Conservation (phyloP, 768 basidiomycete species). For the Rhizopogon vesiculosus region DNA sequence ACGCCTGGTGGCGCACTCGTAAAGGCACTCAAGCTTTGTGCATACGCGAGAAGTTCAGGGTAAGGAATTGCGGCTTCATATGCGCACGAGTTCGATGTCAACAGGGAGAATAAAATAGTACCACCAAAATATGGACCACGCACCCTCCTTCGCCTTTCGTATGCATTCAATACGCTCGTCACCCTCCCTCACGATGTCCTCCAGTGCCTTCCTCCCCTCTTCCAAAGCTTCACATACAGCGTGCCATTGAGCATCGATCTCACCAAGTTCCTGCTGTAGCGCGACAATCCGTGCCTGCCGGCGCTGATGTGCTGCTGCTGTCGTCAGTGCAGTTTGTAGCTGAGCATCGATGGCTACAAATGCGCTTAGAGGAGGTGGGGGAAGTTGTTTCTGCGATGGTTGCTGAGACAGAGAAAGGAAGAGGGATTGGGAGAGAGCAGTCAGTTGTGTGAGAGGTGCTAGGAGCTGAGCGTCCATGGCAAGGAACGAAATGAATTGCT, state of each 20-base stretch:
- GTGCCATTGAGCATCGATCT: constrained; percentile 63
- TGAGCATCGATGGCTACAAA: constrained; percentile 54
- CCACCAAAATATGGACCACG: constrained; percentile 7
- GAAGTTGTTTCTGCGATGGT: constrained; percentile 54
- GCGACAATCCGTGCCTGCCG: constrained; percentile 72
- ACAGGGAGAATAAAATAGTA: constrained; percentile 1
- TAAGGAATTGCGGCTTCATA: constrained; percentile 70
- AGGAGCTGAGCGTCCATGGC: constrained; percentile 54
- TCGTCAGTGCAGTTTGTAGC: constrained; percentile 60
- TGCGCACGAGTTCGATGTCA: not conserved
- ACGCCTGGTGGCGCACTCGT: constrained; percentile 75
- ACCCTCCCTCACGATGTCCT: constrained; percentile 69
- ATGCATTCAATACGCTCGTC: constrained; percentile 67
- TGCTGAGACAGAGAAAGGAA: constrained; percentile 57
- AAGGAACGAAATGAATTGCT: not conserved
- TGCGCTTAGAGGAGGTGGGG: constrained; percentile 49
- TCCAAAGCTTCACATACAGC: constrained; percentile 63
- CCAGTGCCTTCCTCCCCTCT: constrained; percentile 62
- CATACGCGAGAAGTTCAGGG: constrained; percentile 78
- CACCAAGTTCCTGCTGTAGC: constrained; percentile 66
- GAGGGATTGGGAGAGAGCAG: constrained; percentile 58
- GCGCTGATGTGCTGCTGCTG: constrained; percentile 68
- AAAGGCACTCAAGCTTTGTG: constrained; percentile 79
- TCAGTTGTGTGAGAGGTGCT: constrained; percentile 56
- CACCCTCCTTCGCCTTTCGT: constrained; percentile 68